Evolutionary conservation across 768 basidiomycete genomes (phyloP), one percentile per base, ranked within the genome.

Genomic region (Leccinum disarticulatum): DNA sequence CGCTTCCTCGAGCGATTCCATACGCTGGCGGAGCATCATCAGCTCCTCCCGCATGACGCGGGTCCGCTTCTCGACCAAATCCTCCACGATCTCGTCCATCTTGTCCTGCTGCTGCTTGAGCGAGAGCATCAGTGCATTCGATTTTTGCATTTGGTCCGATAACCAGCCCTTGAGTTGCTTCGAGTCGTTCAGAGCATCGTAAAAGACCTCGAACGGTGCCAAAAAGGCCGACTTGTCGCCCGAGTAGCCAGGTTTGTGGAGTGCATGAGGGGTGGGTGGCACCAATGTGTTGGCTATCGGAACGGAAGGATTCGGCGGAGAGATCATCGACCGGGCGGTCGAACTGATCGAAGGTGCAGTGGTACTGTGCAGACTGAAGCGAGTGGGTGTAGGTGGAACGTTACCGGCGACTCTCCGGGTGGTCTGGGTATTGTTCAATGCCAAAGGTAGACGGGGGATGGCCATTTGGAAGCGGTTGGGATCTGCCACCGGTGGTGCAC

Each of bases 161-260:
- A 94, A 79, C 87, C 91, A 91, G 38, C 71, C 67, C 74, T 93
- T 92, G 58, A 94, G 82, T 67, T 90, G 84, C 68, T 84, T 87
- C 15, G 88, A 86, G 70, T 93, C 93, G 56, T 86, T 82, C 33
- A 95, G 82, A 3, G 91, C 87, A 60, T 94, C 91, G 69, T 93
- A 95, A 73, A 95, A 94, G 54, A 81, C 73, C 67, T 88, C 90
- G 64, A 94, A 95, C 3, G 90, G 91, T 0, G 87, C 85, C 52
- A 95, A 75, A 72, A 95, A 95, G 19, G 90, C 87, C 1, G 83
- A 77, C 70, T 88, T 91, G 67, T 88, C 87, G 25, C 82, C 81
- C 10, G 81, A 67, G 66, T 84, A 86, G 13, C 80, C 81, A 1
- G 85, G 82, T 43, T 82, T 83, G 15, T 86, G 85, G 19, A 90